A percentile compares a stretch with the other conserved stretches of the same genome.
Conservation (phyloP, 805 yeast species). For the Lipomyces mesembrius region DNA sequence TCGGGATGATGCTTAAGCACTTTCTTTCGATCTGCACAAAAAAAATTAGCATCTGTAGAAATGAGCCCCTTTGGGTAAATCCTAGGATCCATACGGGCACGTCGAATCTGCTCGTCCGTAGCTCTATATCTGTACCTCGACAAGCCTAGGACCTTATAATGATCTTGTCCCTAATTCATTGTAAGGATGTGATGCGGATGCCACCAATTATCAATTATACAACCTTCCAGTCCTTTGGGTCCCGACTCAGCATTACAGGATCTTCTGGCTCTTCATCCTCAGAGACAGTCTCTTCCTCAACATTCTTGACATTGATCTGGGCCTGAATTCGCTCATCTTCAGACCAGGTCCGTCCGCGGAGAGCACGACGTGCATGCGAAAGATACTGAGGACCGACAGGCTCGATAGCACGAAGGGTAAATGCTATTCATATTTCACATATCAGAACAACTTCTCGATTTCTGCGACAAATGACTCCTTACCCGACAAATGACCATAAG, state of each 20-base stretch:
- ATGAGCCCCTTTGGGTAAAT: neutral
- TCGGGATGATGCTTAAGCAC: slow-evolving; percentile 98
- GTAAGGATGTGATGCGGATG: neutral
- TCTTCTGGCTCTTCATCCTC: slow-evolving; percentile 71
- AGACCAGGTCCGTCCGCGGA: slow-evolving; percentile 98
- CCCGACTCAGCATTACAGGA: slow-evolving; percentile 79
- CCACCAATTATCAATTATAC: neutral
- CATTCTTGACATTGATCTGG: slow-evolving; percentile 74
- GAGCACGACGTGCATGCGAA: slow-evolving; percentile 94
- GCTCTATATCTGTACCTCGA: slow-evolving; percentile 90
- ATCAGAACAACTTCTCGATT: neutral
- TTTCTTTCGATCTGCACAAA: slow-evolving; percentile 65
- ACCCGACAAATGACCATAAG: slow-evolving; percentile 22
- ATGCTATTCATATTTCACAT: slow-evolving; percentile 27
- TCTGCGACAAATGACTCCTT: neutral
- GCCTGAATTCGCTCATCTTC: slow-evolving; percentile 95
- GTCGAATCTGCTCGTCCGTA: slow-evolving; percentile 88
- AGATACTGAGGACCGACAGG: slow-evolving; percentile 96
- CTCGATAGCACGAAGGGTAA: slow-evolving; percentile 70
- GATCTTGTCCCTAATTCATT: slow-evolving; percentile 67
- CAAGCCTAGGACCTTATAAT: slow-evolving; percentile 94
- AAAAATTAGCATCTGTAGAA: neutral
- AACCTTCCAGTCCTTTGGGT: slow-evolving; percentile 96
- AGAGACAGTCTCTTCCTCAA: slow-evolving; percentile 60
- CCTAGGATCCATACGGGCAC: slow-evolving; percentile 62